Percentiles rank a stretch among this genome's conserved stretches.
These are phyloP conservation scores for Codiaeum variegatum DNA, from an alignment of 441 rosid genomes.

Conservation along the genomic window DNA sequence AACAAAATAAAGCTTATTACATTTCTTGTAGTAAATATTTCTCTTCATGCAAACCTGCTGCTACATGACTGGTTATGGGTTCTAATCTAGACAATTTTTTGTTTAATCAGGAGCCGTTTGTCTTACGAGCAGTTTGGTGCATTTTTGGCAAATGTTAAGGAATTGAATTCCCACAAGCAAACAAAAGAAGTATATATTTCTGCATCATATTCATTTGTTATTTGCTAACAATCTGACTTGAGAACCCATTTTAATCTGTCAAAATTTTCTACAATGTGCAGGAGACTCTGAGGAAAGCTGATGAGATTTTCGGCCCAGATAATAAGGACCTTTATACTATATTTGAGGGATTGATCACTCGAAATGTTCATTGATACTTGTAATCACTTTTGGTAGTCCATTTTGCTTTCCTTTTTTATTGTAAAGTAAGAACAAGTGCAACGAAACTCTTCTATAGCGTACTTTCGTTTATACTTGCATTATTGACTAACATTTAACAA, in stretches of 20 bases:
- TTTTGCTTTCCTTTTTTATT: constrained; percentile 20
- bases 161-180: constrained; percentile 81
- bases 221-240: not conserved
- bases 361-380: constrained; percentile 45
- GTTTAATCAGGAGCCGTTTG: constrained; percentile 62
- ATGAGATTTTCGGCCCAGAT: constrained; percentile 72
- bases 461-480: not conserved
- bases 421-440: constrained; percentile 12
- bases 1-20: not conserved
- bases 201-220: not conserved
- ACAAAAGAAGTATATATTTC: constrained; percentile 67
- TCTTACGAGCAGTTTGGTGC: constrained; percentile 91
- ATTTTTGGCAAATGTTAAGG: constrained; percentile 85
- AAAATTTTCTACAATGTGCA: constrained; percentile 23
- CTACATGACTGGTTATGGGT: not conserved
- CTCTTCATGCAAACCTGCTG: not conserved
- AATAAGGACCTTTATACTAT: constrained; percentile 71
- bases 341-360: constrained; percentile 78
- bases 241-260: not conserved
- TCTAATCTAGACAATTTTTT: constrained; percentile 8
- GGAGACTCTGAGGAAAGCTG: constrained; percentile 82
- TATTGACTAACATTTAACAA: not conserved
- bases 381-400: constrained; percentile 14
- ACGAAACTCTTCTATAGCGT: not conserved
- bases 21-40: not conserved